These are phyloP conservation scores for Capsella rubella DNA, from an alignment of 441 rosid genomes.

Conservation along the genomic window DNA sequence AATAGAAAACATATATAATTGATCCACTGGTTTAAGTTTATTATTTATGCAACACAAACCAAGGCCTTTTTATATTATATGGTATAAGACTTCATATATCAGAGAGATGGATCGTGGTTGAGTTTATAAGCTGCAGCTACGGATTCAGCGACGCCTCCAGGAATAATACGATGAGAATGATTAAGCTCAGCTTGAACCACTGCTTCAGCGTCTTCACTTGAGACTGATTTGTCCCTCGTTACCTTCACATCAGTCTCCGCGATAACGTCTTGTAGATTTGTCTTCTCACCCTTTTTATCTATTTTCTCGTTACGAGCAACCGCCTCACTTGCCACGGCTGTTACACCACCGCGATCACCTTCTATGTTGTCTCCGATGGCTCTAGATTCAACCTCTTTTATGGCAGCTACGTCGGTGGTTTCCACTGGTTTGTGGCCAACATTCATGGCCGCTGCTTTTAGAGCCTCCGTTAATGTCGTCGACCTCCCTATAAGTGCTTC, in stretches of 20 bases:
- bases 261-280: slow-evolving; percentile 19
- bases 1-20: neutral
- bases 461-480: slow-evolving; percentile 43
- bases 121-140: slow-evolving; percentile 40
- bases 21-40: neutral
- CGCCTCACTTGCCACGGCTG: slow-evolving; percentile 30
- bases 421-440: slow-evolving; percentile 39
- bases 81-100: neutral
- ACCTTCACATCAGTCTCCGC: slow-evolving; percentile 39
- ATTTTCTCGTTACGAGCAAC: slow-evolving; percentile 24
- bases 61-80: neutral
- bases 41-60: slow-evolving; percentile 4
- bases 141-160: slow-evolving; percentile 46
- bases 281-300: neutral
- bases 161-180: slow-evolving; percentile 20
- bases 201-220: slow-evolving; percentile 45
- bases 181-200: slow-evolving; percentile 39
- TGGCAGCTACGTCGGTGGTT: slow-evolving; percentile 40
- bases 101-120: slow-evolving; percentile 23
- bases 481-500: slow-evolving; percentile 42
- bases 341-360: neutral
- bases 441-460: slow-evolving; percentile 42
- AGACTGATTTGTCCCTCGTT: slow-evolving; percentile 27
- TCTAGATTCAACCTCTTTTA: slow-evolving; percentile 38
- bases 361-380: slow-evolving; percentile 14